Evolutionary conservation across 768 basidiomycete genomes (phyloP).

Genomic region (Ramaria sp.): DNA sequence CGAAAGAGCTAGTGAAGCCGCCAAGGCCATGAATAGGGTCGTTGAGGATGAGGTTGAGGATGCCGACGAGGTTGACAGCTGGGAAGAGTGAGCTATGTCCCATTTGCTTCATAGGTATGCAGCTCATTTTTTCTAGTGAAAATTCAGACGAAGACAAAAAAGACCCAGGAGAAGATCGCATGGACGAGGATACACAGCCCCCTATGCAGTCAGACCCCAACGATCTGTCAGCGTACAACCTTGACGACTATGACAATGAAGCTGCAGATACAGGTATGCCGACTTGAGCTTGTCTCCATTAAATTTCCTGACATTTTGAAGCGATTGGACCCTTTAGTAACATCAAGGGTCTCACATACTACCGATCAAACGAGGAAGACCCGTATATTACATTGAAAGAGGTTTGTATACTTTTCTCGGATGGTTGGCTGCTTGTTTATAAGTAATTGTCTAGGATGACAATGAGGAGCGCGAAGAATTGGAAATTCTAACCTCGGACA

Average conservation of each 20-base stretch:
- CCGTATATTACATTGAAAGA: conserved; percentile 96
- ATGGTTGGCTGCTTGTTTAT: background rate
- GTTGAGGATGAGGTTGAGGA: conserved; percentile 58
- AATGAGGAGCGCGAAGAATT: conserved; percentile 85
- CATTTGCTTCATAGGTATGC: conserved; percentile 1
- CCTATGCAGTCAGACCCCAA: conserved; percentile 28
- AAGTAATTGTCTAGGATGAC: conserved; percentile 37
- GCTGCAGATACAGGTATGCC: conserved; percentile 26
- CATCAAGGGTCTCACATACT: conserved; percentile 89
- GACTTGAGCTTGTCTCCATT: conserved; percentile 19
- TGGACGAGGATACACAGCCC: conserved; percentile 39
- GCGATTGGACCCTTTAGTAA: conserved; percentile 81
- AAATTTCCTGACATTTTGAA: conserved; percentile 17
- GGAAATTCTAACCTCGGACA: conserved; percentile 82
- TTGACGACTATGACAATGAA: conserved; percentile 90
- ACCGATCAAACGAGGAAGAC: conserved; percentile 86
- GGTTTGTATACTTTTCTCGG: conserved; percentile 30
- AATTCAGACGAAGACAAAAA: conserved; percentile 1
- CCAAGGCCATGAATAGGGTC: conserved; percentile 56
- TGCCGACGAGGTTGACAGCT: conserved; percentile 41
- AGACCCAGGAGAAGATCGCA: conserved; percentile 35
- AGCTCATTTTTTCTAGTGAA: conserved; percentile 1
- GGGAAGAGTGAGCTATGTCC: conserved; percentile 75
- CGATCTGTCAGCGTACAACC: conserved; percentile 77
- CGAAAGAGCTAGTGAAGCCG: conserved; percentile 69